Evolutionary conservation across 805 yeast species (phyloP), one percentile per base, ranked within the genome.

Genomic region (Lipomyces japonicus): DNA sequence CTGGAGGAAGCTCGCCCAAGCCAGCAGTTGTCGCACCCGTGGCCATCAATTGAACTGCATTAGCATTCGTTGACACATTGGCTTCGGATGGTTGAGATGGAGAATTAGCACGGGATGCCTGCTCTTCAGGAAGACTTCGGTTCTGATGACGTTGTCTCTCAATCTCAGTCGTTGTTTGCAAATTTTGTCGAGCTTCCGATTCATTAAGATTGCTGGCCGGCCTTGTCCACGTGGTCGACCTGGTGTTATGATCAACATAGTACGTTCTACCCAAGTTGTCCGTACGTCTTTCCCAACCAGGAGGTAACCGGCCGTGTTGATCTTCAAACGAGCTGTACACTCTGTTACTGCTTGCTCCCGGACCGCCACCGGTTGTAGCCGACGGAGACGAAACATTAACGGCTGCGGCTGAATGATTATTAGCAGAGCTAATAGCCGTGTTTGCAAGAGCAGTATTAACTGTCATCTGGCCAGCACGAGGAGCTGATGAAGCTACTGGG

Each of bases 221-320:
- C 62, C 99, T 79, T 63, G 86, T 89, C 99, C 99, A 93, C n/a
- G 98, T 91, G 6, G 99, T 93, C 6, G 96, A 86, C 71, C 97
- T 82, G 19, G 96, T 86, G 68, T 91, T 89, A 71, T 93, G 99
- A 71, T 93, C 99, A 32, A 93, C 98, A 66, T 91, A 93, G 70
- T 93, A 93, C 1, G 97, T 91, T 65, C 99, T 80, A 25, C 98
- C 98, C 64, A 89, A 86, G 68, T 89, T 88, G 68, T 93, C 99
- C 1, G 97, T 90, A 71, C 98, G 80, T 62, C 98, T 82, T 70
- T 93, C 99, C 97, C 98, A 93, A 3, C 99, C 99, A 4, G 96
- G 88, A 2, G 98, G 99, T 60, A 93, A 75, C 65, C 96, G 77
- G 38, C 99, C 99, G 62, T 82, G 80, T 68, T 91, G 97, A 71